Conservation (phyloP, 192 early-diverging fungal species). For the Umbelopsis ramanniana region DNA sequence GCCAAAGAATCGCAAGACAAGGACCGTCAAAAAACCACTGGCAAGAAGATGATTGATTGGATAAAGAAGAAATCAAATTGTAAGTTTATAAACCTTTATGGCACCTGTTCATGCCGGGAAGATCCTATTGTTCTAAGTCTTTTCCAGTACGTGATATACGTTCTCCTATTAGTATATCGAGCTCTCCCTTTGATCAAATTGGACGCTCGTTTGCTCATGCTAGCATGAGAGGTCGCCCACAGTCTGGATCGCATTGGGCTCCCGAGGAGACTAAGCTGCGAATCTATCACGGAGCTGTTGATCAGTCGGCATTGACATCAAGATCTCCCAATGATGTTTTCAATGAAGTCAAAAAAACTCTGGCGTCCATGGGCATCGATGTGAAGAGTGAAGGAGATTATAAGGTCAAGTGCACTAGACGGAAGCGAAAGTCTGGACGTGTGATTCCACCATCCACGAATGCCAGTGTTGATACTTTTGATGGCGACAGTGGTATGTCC, state of each 20-base stretch:
- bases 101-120: too few relatives aligned
- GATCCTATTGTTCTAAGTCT: background rate
- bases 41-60: slow-evolving; percentile 79
- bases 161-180: background rate
- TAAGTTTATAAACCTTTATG: too few relatives aligned
- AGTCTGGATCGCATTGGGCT: slow-evolving; percentile 26
- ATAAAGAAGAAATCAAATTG: slow-evolving; percentile 64
- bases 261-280: slow-evolving; percentile 62
- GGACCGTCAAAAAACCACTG: slow-evolving; percentile 46
- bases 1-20: slow-evolving; percentile 12
- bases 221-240: slow-evolving; percentile 25
- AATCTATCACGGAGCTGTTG: slow-evolving; percentile 75
- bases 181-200: slow-evolving; percentile 2
- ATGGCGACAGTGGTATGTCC: slow-evolving; percentile 1
- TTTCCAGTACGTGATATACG: background rate
- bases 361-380: slow-evolving; percentile 56
- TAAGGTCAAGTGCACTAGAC: slow-evolving; percentile 59
- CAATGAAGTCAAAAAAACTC: slow-evolving; percentile 63
- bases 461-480: background rate
- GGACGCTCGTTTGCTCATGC: background rate
- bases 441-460: background rate
- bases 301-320: slow-evolving; percentile 68
- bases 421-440: slow-evolving; percentile 41
- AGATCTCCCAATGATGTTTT: slow-evolving; percentile 70
- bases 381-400: slow-evolving; percentile 56